phyloP scores from a whole-genome alignment of 495 filamentous ascomycete species.

The Xylaria acuta region DNA sequence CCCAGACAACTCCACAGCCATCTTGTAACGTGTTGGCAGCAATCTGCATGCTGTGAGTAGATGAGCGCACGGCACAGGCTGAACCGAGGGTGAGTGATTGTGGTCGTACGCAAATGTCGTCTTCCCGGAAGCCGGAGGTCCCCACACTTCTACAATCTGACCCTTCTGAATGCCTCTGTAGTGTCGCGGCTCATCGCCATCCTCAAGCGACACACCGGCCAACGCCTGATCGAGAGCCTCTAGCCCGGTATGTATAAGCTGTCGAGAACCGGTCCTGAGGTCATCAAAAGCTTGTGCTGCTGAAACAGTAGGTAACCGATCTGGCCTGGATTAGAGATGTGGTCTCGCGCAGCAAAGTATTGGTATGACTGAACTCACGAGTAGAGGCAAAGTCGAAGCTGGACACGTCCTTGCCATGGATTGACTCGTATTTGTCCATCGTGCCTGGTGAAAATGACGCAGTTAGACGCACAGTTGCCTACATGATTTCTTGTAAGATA shows the following conservation, averaged over 20 bases:
- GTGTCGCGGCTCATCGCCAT: slow-evolving; percentile 25
- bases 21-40: slow-evolving; percentile 66
- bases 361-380: slow-evolving; percentile 33
- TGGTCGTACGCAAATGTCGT: slow-evolving; percentile 74
- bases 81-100: not conserved
- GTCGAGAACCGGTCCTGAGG: slow-evolving; percentile 54
- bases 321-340: slow-evolving; percentile 45
- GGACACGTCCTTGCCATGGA: slow-evolving; percentile 53
- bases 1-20: slow-evolving; percentile 77
- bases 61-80: slow-evolving; percentile 23
- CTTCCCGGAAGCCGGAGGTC: slow-evolving; percentile 88
- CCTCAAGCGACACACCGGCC: slow-evolving; percentile 36
- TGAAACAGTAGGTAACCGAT: slow-evolving; percentile 85
- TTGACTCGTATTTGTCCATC: slow-evolving; percentile 52
- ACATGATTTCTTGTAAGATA: slow-evolving; percentile 9
- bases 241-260: slow-evolving; percentile 72
- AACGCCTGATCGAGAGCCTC: slow-evolving; percentile 64
- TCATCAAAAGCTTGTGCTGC: slow-evolving; percentile 82
- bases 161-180: slow-evolving; percentile 71
- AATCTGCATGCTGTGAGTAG: slow-evolving; percentile 65
- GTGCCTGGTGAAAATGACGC: slow-evolving; percentile 12
- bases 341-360: not conserved
- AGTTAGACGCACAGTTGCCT: slow-evolving; percentile 8
- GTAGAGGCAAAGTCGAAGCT: slow-evolving; percentile 54
- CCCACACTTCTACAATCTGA: slow-evolving; percentile 87